These are phyloP conservation scores for Brassica napus DNA, from an alignment of 345 rosid genomes.

Conservation along the genomic window Da-Ae NC_063436.1:29770501-29771000, in stretches of 20 bases:
- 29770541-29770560: neutral
- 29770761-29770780: neutral
- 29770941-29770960: neutral
- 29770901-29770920: neutral
- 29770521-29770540: neutral
- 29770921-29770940: neutral
- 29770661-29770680: neutral
- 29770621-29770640: neutral
- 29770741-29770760: neutral
- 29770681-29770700: neutral
- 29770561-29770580: neutral
- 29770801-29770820: neutral
- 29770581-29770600: neutral
- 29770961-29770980: too few relatives aligned
- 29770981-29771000: too few relatives aligned
- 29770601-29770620: neutral
- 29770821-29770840: neutral
- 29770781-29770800: neutral
- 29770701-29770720: neutral
- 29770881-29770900: too few relatives aligned
- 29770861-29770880: neutral
- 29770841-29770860: neutral
- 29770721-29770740: neutral
- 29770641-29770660: neutral
- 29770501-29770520: neutral